A percentile compares a stretch with the other conserved stretches of the same genome.
Conservation (phyloP, 208 protist genomes). For the Naegleria lovaniensis region DNA sequence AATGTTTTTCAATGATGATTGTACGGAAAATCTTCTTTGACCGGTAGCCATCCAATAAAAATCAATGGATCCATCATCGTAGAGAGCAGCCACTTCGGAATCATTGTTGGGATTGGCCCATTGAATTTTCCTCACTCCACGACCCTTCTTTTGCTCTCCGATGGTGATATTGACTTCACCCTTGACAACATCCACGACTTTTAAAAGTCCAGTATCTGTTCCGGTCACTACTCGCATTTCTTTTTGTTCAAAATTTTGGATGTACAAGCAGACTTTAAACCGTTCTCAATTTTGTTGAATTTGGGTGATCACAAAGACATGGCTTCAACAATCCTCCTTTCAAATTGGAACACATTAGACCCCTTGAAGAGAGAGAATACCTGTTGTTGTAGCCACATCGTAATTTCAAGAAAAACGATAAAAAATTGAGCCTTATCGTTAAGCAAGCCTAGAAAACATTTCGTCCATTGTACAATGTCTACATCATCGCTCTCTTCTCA, state of each 20-base stretch:
- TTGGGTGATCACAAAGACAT: too few relatives aligned
- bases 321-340: too few relatives aligned
- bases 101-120: neutral
- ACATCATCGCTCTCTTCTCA: too few relatives aligned
- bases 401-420: too few relatives aligned
- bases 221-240: neutral
- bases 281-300: too few relatives aligned
- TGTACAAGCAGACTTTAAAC: too few relatives aligned
- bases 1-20: neutral
- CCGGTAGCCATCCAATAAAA: neutral
- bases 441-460: too few relatives aligned
- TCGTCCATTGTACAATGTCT: too few relatives aligned
- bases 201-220: neutral
- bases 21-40: neutral
- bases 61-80: neutral
- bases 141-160: conserved; percentile 6
- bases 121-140: neutral
- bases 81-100: neutral
- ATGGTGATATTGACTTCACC: neutral
- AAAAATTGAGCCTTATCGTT: too few relatives aligned
- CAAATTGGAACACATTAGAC: too few relatives aligned
- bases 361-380: too few relatives aligned
- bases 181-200: neutral
- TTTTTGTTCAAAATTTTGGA: neutral
- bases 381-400: too few relatives aligned